Conservation (phyloP, 2,329 filamentous ascomycete genomes). For the Teratosphaeria destructans region DNA sequence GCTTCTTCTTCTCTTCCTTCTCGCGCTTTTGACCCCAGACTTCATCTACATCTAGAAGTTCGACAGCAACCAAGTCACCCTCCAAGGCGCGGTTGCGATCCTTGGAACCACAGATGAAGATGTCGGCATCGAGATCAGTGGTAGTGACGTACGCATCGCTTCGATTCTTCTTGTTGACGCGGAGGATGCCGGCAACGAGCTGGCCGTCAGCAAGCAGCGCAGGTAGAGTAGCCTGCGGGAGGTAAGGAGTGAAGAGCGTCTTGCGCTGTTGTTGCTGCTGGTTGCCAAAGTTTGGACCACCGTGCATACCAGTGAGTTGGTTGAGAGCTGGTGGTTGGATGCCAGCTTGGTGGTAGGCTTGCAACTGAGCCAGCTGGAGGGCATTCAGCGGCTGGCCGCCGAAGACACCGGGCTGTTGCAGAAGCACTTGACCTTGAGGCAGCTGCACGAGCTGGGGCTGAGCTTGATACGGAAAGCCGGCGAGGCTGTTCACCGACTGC, state of each 20-base stretch:
- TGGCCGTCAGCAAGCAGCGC: slow-evolving; percentile 84
- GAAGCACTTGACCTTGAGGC: slow-evolving; percentile 69
- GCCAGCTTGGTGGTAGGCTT: slow-evolving; percentile 82
- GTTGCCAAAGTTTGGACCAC: slow-evolving; percentile 41
- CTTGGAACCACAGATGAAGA: slow-evolving; percentile 99
- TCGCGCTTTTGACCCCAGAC: slow-evolving; percentile 98
- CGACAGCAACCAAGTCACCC: slow-evolving; percentile 88
- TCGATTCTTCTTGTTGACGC: slow-evolving; percentile 99
- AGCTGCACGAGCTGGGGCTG: slow-evolving; percentile 84
- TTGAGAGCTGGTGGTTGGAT: slow-evolving; percentile 43
- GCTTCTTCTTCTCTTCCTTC: slow-evolving; percentile 99
- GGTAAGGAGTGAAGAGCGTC: slow-evolving; percentile 94
- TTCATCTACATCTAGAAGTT: slow-evolving; percentile 94
- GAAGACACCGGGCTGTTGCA: slow-evolving; percentile 72
- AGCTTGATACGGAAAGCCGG: slow-evolving; percentile 63
- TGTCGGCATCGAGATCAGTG: slow-evolving; percentile 89
- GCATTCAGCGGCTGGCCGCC: slow-evolving; percentile 76
- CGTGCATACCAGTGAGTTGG: slow-evolving; percentile 35
- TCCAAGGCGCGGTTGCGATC: slow-evolving; percentile 95
- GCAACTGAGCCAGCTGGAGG: slow-evolving; percentile 79
- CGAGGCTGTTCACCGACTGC: slow-evolving; percentile 67
- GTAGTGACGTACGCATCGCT: slow-evolving; percentile 97
- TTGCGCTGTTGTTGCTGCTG: slow-evolving; percentile 91
- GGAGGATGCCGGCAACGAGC: slow-evolving; percentile 88
- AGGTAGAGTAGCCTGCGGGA: slow-evolving; percentile 87